Conservation (phyloP, 306 rosid genomes). For the Potentilla sterilis region DNA sequence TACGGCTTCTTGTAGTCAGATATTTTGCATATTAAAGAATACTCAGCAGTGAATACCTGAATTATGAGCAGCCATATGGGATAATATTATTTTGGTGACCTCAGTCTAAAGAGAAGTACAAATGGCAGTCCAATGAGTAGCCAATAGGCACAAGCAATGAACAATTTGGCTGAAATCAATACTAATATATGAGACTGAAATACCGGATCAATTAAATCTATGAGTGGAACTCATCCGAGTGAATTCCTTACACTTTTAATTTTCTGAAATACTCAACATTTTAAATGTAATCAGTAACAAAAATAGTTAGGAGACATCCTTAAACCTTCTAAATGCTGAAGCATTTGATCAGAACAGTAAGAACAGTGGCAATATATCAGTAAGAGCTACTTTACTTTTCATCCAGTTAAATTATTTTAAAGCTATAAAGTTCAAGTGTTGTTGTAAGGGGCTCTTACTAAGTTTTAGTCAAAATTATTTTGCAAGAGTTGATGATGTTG, state of each 20-base stretch:
- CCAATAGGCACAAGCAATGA: background rate
- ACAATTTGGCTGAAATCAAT: background rate
- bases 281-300: background rate
- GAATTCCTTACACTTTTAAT: background rate
- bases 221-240: background rate
- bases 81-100: conserved; percentile 23
- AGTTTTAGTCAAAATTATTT: background rate
- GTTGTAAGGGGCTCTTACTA: background rate
- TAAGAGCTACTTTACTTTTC: background rate
- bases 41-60: conserved; percentile 93
- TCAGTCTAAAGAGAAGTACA: conserved; percentile 22
- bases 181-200: background rate
- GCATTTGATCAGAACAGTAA: conserved; percentile 9
- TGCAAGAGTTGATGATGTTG: background rate
- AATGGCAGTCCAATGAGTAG: conserved; percentile 1
- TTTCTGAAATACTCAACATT: background rate
- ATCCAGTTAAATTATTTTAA: background rate
- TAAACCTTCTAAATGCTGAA: conserved; percentile 1
- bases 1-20: conserved; percentile 88
- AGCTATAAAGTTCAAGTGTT: background rate
- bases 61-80: conserved; percentile 19
- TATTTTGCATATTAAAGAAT: conserved; percentile 90
- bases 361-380: background rate
- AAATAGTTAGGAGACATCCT: background rate
- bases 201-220: background rate